Evolutionary conservation across 2,329 filamentous ascomycete genomes (phyloP).

Genomic region (Lanzia echinophila): DNA sequence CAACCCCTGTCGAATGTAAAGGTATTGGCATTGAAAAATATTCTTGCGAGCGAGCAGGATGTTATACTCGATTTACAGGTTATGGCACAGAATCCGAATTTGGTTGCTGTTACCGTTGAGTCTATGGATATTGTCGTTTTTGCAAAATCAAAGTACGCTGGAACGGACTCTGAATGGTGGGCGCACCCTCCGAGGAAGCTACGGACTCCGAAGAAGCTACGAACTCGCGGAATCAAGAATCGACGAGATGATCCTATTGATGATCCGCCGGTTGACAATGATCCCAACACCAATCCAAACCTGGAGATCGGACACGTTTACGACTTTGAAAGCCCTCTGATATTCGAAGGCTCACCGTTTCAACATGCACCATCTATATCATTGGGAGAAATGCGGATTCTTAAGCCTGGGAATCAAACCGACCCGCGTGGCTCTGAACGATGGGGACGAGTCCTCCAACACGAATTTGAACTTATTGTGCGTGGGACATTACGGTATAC

Average conservation of each 20-base stretch:
- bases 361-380: slow-evolving; percentile 65
- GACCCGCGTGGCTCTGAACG: slow-evolving; percentile 72
- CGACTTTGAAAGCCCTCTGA: slow-evolving; percentile 78
- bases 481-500: slow-evolving; percentile 82
- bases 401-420: slow-evolving; percentile 81
- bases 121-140: slow-evolving; percentile 89
- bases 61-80: slow-evolving; percentile 91
- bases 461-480: slow-evolving; percentile 90
- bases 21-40: slow-evolving; percentile 76
- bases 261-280: slow-evolving; percentile 45
- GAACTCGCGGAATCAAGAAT: slow-evolving; percentile 30
- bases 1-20: slow-evolving; percentile 76
- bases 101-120: slow-evolving; percentile 78
- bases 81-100: slow-evolving; percentile 84
- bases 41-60: slow-evolving; percentile 89
- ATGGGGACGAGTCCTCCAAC: slow-evolving; percentile 85
- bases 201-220: no score
- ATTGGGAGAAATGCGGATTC: slow-evolving; percentile 74
- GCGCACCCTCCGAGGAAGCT: slow-evolving; percentile 36
- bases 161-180: slow-evolving; percentile 54
- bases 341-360: slow-evolving; percentile 86
- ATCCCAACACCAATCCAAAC: slow-evolving; percentile 63
- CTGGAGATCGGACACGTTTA: slow-evolving; percentile 88
- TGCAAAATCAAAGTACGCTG: slow-evolving; percentile 85
- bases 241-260: slow-evolving; percentile 27